Evolutionary conservation across 345 rosid genomes (phyloP), one percentile per base, ranked within the genome.

Genomic region (Excoecaria cochinchinensis): DNA sequence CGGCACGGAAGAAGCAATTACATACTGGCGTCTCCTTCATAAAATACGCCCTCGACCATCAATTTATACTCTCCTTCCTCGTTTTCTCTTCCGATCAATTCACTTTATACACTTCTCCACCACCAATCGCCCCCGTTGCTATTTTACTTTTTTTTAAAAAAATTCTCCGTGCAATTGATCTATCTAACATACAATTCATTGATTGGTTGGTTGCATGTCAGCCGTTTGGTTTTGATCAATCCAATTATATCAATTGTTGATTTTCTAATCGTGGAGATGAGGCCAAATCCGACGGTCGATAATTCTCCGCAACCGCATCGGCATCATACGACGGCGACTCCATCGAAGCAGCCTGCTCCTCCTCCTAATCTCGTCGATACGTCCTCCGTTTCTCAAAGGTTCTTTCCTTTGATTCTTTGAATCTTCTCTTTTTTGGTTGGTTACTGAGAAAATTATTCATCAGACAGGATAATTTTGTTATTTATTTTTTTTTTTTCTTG

Each of bases 371-470:
- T 79, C 55, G 83, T 79, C 51, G 90, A 89, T 72, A 80, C 86
- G 52, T 68, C 85, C 52, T 82, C 92, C 56, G 92, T 89, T 72
- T 68, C 90, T 58, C 87, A 85, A 70, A 84, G 92, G 92, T 83
- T 9, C 72, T 21, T 51, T 0, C 22, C 63, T 31, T 46, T 2
- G 14, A 17, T 39, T 25, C 47, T 48, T 25, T 12, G 1, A 36
- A 24, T 19, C 39, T 38, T 63, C 16, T 15, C 5, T 62, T 53
- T 8, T 62, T 51, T 44, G 38, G 42, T 69, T 72, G 73, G 57
- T 57, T 47, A 17, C 71, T 16, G 4, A 16, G 72, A 48, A 69
- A 67, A 14, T 40, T 38, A 8, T 46, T 1, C 5, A 19, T 3
- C 19, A 2, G 48, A 5, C 39, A 53, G n/a, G 16, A 53, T 5